Evolutionary conservation across 2,329 filamentous ascomycete genomes (phyloP).

Genomic region (Beauveria sp.): DNA sequence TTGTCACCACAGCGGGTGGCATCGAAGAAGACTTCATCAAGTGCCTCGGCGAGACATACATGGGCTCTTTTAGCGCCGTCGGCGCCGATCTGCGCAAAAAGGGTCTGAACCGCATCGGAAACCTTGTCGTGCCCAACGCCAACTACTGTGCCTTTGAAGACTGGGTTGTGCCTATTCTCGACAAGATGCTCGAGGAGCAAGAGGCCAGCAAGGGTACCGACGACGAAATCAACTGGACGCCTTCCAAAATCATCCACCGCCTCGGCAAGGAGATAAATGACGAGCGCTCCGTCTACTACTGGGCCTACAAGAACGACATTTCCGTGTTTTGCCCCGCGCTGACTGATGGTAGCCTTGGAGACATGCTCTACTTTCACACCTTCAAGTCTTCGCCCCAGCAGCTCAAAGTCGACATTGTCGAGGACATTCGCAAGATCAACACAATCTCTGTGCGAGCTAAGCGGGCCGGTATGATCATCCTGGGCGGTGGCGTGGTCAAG

Average conservation of each 20-base stretch:
- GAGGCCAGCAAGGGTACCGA: conserved; percentile 66
- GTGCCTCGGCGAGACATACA: conserved; percentile 88
- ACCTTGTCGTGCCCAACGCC: conserved; percentile 88
- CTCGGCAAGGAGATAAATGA: conserved; percentile 92
- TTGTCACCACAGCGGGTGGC: conserved; percentile 92
- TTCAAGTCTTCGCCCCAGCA: conserved; percentile 80
- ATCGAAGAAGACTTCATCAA: conserved; percentile 99
- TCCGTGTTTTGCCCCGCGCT: conserved; percentile 95
- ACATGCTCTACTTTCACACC: conserved; percentile 98
- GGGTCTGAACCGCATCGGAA: conserved; percentile 92
- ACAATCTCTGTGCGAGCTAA: conserved; percentile 83
- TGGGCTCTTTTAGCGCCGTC: conserved; percentile 72
- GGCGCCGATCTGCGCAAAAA: conserved; percentile 73
- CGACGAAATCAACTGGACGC: conserved; percentile 79
- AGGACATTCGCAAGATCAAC: conserved; percentile 90
- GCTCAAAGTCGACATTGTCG: conserved; percentile 82
- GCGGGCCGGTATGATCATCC: conserved; percentile 86
- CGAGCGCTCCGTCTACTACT: conserved; percentile 88
- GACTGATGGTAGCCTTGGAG: conserved; percentile 89
- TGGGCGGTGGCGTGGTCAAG: conserved; percentile 93
- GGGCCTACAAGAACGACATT: conserved; percentile 95
- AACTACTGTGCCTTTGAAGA: conserved; percentile 97
- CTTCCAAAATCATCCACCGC: conserved; percentile 81
- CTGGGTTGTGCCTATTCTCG: conserved; percentile 93
- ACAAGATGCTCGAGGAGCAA: conserved; percentile 89